Evolutionary conservation across 2,329 filamentous ascomycete species (phyloP).

Genomic region (Domatiomyces globalis): DNA sequence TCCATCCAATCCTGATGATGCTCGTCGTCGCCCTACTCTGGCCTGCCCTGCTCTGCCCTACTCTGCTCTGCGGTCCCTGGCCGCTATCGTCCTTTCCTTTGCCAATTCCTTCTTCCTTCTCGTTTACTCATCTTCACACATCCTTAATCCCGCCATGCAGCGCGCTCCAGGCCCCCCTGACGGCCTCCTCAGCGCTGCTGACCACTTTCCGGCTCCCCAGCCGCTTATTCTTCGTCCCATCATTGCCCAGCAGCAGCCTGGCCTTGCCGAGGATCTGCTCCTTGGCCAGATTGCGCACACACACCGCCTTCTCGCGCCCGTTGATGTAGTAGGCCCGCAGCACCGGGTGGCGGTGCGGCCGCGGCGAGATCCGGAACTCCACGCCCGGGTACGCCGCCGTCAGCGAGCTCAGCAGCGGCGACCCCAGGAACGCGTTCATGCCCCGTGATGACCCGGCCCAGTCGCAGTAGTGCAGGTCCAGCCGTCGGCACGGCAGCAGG

Average conservation of each 20-base stretch:
- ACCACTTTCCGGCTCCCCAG: conserved; percentile 43
- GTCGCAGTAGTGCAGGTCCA: conserved; percentile 97
- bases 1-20: no score
- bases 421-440: conserved; percentile 57
- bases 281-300: conserved; percentile 71
- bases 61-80: no score
- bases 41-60: no score
- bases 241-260: conserved; percentile 34
- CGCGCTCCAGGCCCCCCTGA: conserved; percentile 51
- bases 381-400: conserved; percentile 70
- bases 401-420: conserved; percentile 53
- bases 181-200: conserved; percentile 46
- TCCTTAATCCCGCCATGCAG: conserved; percentile 43
- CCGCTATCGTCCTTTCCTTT: no score
- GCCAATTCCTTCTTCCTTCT: not conserved
- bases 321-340: conserved; percentile 89
- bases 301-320: conserved; percentile 69
- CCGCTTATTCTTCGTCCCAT: conserved; percentile 36
- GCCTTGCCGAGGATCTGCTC: conserved; percentile 69
- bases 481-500: conserved; percentile 88
- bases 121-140: conserved; percentile 25
- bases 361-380: conserved; percentile 81
- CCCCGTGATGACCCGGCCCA: conserved; percentile 83
- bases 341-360: conserved; percentile 78
- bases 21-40: no score